Evolutionary conservation across 805 yeast species (phyloP), one percentile per base, ranked within the genome.

Genomic region (Candida broadrunensis): DNA sequence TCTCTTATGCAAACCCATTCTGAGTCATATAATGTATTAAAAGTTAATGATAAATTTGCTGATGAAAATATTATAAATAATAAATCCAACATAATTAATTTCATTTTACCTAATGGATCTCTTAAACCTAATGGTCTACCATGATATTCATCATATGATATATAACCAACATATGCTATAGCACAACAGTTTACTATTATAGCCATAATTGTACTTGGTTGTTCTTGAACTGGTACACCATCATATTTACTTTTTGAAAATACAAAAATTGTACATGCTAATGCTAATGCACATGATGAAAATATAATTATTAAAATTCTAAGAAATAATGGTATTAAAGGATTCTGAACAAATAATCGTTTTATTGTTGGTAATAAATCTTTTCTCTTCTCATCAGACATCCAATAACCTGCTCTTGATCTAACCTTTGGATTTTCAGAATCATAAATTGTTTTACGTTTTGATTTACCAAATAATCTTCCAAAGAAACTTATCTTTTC

Each of bases 181-280:
- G 96, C 96, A 46, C 81, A 70, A 21, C 88, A 69, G 54, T 89
- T 91, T 3, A 91, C 95, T 38, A 81, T 81, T 2, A 93, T 76
- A 3, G 97, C 93, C 95, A 93, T 88, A 34, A 90, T 81, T 0
- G 98, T 87, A 51, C 96, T 83, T 14, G 99, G 85, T 54, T 86
- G 89, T 56, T 86, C 95, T 6, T 75, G 68, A 6, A 87, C 62
- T 11, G 65, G 56, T 14, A 51, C 46, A 3, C 61, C 63, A 14
- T 64, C 61, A 47, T 65, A 67, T 17, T 57, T 44, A 14, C 56
- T 50, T 37, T 58, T 51, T 36, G 75, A 72, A 41, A 58, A 54
- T 9, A 61, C 60, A 47, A 72, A 79, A 39, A 88, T 79, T 35
- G 82, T 61, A 5, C 72, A 63, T 0, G 97, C 89, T 19, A 91